phyloP scores from a whole-genome alignment of 83 land plant genomes.

The Larix sibirica region DNA sequence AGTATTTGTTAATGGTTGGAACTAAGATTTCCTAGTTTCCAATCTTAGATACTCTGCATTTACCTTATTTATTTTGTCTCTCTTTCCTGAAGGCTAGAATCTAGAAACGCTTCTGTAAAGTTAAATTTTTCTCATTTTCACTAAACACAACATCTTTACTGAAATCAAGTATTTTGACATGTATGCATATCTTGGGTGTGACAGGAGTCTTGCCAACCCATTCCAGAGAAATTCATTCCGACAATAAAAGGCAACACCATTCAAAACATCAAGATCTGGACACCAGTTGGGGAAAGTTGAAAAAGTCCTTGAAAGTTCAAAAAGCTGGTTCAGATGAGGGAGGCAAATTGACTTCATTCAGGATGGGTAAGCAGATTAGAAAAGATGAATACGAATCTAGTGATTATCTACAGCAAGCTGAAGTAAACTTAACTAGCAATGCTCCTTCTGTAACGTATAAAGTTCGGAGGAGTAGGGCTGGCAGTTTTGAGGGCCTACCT shows the following conservation, averaged over 20 bases:
- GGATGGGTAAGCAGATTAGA: conserved; percentile 22
- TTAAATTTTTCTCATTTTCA: neutral
- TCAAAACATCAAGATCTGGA: neutral
- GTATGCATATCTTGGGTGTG: neutral
- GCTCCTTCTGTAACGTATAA: conserved; percentile 1
- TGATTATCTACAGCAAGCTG: conserved; percentile 11
- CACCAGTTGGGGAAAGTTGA: neutral
- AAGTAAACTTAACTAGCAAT: conserved; percentile 1
- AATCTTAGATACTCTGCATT: too few relatives aligned
- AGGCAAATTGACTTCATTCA: conserved; percentile 12
- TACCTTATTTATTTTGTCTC: neutral
- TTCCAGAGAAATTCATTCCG: neutral
- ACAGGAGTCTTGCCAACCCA: conserved; percentile 1
- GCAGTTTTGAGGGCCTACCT: conserved; percentile 12
- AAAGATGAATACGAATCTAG: conserved; percentile 13
- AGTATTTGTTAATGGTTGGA: too few relatives aligned
- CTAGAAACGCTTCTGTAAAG: neutral
- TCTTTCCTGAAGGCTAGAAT: neutral
- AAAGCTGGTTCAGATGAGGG: neutral
- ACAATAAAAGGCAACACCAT: neutral
- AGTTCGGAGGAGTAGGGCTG: conserved; percentile 9
- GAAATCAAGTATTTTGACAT: neutral
- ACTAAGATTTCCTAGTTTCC: neutral
- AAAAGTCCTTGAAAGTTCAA: neutral
- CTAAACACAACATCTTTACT: neutral